Percentiles rank a stretch among this genome's conserved stretches.
Conservation (phyloP, 345 rosid species). For the Hevea brasiliensis region DNA sequence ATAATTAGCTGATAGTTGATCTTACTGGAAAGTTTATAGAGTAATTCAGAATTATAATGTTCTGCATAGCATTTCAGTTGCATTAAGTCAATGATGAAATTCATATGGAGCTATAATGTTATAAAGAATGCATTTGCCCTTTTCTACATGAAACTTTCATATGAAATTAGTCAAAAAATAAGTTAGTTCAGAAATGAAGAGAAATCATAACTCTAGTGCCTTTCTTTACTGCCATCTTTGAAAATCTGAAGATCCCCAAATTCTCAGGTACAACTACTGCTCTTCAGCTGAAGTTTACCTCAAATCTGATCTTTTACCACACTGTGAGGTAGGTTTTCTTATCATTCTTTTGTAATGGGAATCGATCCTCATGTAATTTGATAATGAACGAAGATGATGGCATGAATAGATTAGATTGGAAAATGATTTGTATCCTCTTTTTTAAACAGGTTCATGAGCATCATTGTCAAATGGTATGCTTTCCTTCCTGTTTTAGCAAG, state of each 20-base stretch:
- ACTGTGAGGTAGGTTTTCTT: constrained; percentile 57
- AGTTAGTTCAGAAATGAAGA: background rate
- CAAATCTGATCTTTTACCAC: constrained; percentile 85
- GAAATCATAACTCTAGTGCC: background rate
- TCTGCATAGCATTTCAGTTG: background rate
- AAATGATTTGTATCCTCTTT: background rate
- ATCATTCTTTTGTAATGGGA: background rate
- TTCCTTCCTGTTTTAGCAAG: background rate
- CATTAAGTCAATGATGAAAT: background rate
- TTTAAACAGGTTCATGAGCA: background rate
- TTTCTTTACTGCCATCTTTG: background rate
- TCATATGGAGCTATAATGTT: background rate
- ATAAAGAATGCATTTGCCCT: background rate
- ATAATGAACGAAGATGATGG: background rate
- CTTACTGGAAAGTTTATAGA: background rate
- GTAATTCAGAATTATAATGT: background rate
- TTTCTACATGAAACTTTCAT: background rate
- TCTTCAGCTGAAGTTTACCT: constrained; percentile 95
- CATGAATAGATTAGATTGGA: background rate
- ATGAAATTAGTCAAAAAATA: background rate
- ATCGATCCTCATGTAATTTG: background rate
- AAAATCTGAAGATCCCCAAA: constrained; percentile 23
- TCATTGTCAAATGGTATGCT: background rate
- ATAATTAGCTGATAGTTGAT: too few relatives aligned
- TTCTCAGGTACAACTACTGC: constrained; percentile 83